Evolutionary conservation across 345 rosid species (phyloP).

Genomic region (Brassica nigra): DNA sequence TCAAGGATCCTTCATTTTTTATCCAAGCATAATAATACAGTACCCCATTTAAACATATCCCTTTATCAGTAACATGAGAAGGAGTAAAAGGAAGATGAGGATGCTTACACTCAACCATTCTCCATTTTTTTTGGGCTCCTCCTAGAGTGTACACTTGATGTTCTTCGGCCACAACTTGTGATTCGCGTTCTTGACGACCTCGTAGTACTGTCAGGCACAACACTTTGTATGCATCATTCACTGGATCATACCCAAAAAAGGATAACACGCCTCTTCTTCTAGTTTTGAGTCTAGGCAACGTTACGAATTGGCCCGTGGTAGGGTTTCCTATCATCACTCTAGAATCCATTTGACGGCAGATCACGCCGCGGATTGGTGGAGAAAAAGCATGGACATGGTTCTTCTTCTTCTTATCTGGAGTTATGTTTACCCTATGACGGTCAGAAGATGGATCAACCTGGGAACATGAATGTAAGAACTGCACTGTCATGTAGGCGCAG

Average conservation of each 20-base stretch:
- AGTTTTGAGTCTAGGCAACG: not conserved
- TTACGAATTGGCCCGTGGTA: not conserved
- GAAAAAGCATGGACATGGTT: not conserved
- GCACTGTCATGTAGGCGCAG: not conserved
- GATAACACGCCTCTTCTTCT: not conserved
- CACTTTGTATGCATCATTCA: not conserved
- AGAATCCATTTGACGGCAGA: not conserved
- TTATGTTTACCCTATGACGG: not conserved
- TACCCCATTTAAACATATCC: conserved; percentile 4
- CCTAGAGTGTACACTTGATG: not conserved
- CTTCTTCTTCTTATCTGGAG: not conserved
- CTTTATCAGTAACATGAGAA: not conserved
- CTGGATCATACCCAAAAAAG: conserved; percentile 4
- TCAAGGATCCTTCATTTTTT: not conserved
- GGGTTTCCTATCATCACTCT: not conserved
- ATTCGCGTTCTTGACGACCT: not conserved
- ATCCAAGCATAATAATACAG: conserved; percentile 11
- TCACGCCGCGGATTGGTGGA: not conserved
- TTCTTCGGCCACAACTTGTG: not conserved
- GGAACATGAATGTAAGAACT: not conserved
- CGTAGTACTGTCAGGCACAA: not conserved
- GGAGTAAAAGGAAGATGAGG: not conserved
- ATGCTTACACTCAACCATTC: not conserved
- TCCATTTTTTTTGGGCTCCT: not conserved
- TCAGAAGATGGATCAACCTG: conserved; percentile 11